phyloP scores from a whole-genome alignment of 805 yeast genomes.

The Kodamaea kakaduensis region DNA sequence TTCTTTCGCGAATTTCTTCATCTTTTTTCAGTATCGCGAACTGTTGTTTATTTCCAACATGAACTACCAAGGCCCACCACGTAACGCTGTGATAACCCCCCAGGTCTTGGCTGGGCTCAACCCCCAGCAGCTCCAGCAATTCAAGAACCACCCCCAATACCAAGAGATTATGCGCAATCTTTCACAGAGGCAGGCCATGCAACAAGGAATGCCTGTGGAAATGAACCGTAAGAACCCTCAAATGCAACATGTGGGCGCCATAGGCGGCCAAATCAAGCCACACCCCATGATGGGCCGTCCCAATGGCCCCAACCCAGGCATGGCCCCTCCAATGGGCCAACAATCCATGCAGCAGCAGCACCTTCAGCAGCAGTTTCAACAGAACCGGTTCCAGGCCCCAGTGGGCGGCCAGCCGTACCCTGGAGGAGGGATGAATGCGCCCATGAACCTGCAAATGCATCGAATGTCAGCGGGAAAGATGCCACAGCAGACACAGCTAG shows the following conservation, averaged over 20 bases:
- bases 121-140: slow-evolving; percentile 41
- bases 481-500: neutral
- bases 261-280: neutral
- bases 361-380: slow-evolving; percentile 5
- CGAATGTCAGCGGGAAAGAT: neutral
- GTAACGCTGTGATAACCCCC: slow-evolving; percentile 23
- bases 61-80: slow-evolving; percentile 16
- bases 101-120: slow-evolving; percentile 26
- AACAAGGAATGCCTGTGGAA: slow-evolving; percentile 16
- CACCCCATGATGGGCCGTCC: slow-evolving; percentile 1
- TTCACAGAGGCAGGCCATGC: slow-evolving; percentile 35
- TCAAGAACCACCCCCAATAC: slow-evolving; percentile 41
- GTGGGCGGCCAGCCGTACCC: slow-evolving; percentile 2
- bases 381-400: neutral
- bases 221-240: neutral
- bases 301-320: neutral
- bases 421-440: neutral
- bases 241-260: slow-evolving; percentile 1
- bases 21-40: too few relatives aligned
- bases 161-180: slow-evolving; percentile 39
- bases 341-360: neutral
- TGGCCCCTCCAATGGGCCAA: neutral
- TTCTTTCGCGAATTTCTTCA: too few relatives aligned
- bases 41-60: too few relatives aligned
- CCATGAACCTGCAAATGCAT: slow-evolving; percentile 1